Base-by-base conservation (phyloP, 1,284 basidiomycete genomes). In the Mycosarcoma maydis region DNA sequence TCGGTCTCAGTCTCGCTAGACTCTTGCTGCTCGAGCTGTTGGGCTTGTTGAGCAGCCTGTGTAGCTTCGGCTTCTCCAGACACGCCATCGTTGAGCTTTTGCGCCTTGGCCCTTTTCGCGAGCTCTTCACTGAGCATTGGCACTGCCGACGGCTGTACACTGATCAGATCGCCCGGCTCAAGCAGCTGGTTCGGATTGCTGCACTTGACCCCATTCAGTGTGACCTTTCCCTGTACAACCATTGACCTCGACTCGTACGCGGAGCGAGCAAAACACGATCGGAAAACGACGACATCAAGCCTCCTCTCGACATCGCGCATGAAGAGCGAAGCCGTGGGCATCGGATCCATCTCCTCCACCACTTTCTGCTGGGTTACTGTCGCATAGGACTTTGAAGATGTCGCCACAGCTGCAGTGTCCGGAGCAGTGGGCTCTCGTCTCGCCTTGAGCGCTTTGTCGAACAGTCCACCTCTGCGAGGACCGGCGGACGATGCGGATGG, bases 81-180 rank as follows among this genome's bases (percentile, higher is more conserved):
- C 26, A 69, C 66, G 22, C 65, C 43, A 27, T 58, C 60, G 42
- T 65, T 67, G 32, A 62, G 38, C 8, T 49, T 49, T 26, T 65
- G 59, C 38, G 47, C 16, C 30, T 65, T 54, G 3, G 74, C 75
- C 45, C 60, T 61, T 36, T 71, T 71, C 10, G 62, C 72, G 7
- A 80, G 50, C 29, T 75, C 67, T 26, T 67, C 34, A 51, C 66
- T 65, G 3, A 80, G 72, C 84, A 96, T 91, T 11, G 88, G 87
- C 33, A 98, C 91, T 6, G 89, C 88, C 13, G 83, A 80, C 0
- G 94, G 93, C 70, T 95, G 87, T 32, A 98, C 90, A 14, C 92
- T 88, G 57, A 98, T 87, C 86, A 98, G 88, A 83, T 99, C 96
- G 20, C 95, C 94, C 1, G 94, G 94, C 40, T 92, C 90, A 22